A percentile compares a stretch with the other conserved stretches of the same genome.
These are phyloP conservation scores for Hypomyces perniciosus DNA, from an alignment of 2,329 filamentous ascomycete species.

Conservation along the genomic window DNA sequence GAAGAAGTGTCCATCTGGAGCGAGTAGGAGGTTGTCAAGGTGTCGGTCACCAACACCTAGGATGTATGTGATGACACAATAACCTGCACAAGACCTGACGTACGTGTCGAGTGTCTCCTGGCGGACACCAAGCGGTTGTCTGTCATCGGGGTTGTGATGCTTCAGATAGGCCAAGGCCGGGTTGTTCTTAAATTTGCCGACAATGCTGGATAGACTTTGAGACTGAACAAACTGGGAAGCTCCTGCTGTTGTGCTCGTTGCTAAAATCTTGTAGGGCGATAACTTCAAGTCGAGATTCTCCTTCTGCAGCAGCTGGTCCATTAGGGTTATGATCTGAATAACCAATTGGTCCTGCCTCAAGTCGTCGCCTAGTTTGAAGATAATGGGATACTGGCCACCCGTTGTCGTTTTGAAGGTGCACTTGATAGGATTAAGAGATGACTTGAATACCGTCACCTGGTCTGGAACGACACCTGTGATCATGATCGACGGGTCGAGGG, in stretches of 20 bases:
- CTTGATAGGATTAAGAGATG: slow-evolving; percentile 83
- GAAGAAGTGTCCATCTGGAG: slow-evolving; percentile 91
- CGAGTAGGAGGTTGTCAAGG: slow-evolving; percentile 87
- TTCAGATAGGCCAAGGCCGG: slow-evolving; percentile 77
- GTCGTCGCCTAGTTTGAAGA: slow-evolving; percentile 97
- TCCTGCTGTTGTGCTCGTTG: slow-evolving; percentile 82
- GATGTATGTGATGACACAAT: slow-evolving; percentile 98
- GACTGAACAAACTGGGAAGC: slow-evolving; percentile 92
- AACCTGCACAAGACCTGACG: slow-evolving; percentile 91
- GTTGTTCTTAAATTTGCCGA: slow-evolving; percentile 71
- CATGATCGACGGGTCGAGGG: slow-evolving; percentile 76
- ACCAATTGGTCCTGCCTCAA: slow-evolving; percentile 94
- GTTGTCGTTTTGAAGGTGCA: slow-evolving; percentile 80
- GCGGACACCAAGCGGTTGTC: slow-evolving; percentile 75
- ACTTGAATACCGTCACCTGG: slow-evolving; percentile 90
- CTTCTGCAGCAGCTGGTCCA: slow-evolving; percentile 92
- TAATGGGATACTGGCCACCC: slow-evolving; percentile 77
- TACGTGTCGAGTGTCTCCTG: slow-evolving; percentile 94
- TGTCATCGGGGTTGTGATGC: slow-evolving; percentile 81
- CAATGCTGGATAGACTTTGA: slow-evolving; percentile 74
- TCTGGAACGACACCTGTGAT: slow-evolving; percentile 77
- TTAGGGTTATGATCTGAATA: slow-evolving; percentile 93
- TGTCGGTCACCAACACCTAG: slow-evolving; percentile 94
- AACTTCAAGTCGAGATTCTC: slow-evolving; percentile 95
- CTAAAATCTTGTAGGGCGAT: slow-evolving; percentile 92